Evolutionary conservation across 495 filamentous ascomycete species (phyloP).

Genomic region (Letharia lupina): DNA sequence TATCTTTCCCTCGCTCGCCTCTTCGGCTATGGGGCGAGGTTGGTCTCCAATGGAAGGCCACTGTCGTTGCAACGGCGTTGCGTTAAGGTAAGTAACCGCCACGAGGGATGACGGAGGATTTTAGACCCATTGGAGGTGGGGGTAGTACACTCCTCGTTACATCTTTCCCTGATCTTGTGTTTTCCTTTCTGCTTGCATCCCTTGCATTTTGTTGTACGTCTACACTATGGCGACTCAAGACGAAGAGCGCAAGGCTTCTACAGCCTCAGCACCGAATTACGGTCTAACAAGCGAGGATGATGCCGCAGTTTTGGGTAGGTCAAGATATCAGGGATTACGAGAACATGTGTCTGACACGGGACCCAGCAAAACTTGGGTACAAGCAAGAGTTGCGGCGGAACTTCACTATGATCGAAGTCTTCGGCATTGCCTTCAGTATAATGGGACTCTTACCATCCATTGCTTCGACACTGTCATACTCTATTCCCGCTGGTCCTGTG

Average conservation of each 20-base stretch:
- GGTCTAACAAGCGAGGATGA: conserved; percentile 30
- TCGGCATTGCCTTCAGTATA: conserved; percentile 64
- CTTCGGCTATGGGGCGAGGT: background rate
- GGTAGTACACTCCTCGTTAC: background rate
- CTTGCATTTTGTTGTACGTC: background rate
- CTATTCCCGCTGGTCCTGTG: conserved; percentile 56
- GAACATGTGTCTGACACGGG: background rate
- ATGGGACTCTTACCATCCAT: conserved; percentile 68
- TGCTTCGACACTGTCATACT: conserved; percentile 56
- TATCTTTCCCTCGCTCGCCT: background rate
- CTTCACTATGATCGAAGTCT: conserved; percentile 58
- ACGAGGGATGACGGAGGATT: conserved; percentile 1
- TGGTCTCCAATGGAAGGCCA: background rate
- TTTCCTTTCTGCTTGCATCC: background rate
- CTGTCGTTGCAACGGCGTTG: background rate
- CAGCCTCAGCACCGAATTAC: conserved; percentile 14
- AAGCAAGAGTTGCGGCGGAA: conserved; percentile 62
- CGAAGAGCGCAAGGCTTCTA: conserved; percentile 16
- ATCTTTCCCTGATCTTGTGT: background rate
- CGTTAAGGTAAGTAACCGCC: background rate
- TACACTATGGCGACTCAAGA: background rate
- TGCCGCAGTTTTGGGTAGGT: conserved; percentile 29
- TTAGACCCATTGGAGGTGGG: background rate
- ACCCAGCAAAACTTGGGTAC: conserved; percentile 51
- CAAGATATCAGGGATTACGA: background rate